These are phyloP conservation scores for Rhododendron ovatum DNA, from an alignment of 148 eudicot genomes.

Conservation along the genomic window DNA sequence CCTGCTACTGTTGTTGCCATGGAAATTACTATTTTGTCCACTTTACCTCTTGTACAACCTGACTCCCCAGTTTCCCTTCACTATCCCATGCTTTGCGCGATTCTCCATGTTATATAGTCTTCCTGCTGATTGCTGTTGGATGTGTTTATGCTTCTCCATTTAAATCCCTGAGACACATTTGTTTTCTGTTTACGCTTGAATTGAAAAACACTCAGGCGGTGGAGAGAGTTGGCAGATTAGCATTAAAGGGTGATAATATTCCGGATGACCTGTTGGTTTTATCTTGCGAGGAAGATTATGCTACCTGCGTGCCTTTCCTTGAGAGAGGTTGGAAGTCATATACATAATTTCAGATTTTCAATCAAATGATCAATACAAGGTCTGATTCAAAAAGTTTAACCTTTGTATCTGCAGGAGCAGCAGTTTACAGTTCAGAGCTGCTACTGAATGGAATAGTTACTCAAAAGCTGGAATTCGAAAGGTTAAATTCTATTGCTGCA, in stretches of 20 bases:
- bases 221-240: constrained; percentile 69
- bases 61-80: neutral
- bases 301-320: constrained; percentile 60
- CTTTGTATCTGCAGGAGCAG: constrained; percentile 45
- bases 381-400: neutral
- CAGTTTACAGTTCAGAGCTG: constrained; percentile 72
- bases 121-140: neutral
- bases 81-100: neutral
- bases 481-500: constrained; percentile 36
- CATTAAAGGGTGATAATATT: constrained; percentile 38
- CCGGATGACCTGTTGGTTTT: constrained; percentile 59
- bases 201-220: constrained; percentile 44
- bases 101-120: neutral
- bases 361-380: neutral
- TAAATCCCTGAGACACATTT: neutral
- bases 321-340: constrained; percentile 53
- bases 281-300: constrained; percentile 89
- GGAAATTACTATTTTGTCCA: neutral
- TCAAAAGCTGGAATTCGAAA: constrained; percentile 77
- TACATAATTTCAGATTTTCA: neutral
- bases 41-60: neutral
- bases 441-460: constrained; percentile 75
- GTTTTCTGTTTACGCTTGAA: neutral
- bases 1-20: neutral
- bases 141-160: neutral